Conservation (phyloP, 805 yeast genomes). For the Candida michaelii region DNA sequence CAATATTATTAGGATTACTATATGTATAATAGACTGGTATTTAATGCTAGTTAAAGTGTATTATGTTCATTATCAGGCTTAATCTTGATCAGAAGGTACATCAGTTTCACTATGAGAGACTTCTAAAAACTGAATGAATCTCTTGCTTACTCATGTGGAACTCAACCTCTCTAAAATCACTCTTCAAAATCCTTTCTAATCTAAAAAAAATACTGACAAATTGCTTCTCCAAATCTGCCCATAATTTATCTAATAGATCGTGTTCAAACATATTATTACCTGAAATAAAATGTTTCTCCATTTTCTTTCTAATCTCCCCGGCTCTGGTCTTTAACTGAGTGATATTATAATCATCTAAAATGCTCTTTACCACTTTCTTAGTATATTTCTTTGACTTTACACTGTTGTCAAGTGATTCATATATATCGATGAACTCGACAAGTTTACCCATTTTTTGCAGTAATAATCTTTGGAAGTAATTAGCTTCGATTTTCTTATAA, state of each 20-base stretch:
- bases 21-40: no score
- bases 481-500: conserved; percentile 27
- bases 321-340: conserved; percentile 58
- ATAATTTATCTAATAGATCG: conserved; percentile 57
- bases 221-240: conserved; percentile 69
- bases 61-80: background rate
- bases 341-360: conserved; percentile 56
- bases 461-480: conserved; percentile 34
- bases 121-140: conserved; percentile 52
- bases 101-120: conserved; percentile 12
- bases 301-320: conserved; percentile 52
- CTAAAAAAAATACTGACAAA: conserved; percentile 56
- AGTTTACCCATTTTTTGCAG: conserved; percentile 64
- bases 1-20: conserved; percentile 8
- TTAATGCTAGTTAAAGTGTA: no score
- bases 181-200: conserved; percentile 52
- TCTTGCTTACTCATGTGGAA: conserved; percentile 54
- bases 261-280: conserved; percentile 47
- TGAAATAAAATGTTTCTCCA: conserved; percentile 53
- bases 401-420: conserved; percentile 52
- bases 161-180: conserved; percentile 55
- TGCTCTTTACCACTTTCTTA: conserved; percentile 54
- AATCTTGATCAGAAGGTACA: no score
- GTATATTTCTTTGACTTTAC: conserved; percentile 65
- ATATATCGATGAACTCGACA: conserved; percentile 61